A percentile compares a stretch with the other conserved stretches of the same genome.
phyloP scores from a whole-genome alignment of 1,284 basidiomycete species.

The Irpex rosettiformis region DNA sequence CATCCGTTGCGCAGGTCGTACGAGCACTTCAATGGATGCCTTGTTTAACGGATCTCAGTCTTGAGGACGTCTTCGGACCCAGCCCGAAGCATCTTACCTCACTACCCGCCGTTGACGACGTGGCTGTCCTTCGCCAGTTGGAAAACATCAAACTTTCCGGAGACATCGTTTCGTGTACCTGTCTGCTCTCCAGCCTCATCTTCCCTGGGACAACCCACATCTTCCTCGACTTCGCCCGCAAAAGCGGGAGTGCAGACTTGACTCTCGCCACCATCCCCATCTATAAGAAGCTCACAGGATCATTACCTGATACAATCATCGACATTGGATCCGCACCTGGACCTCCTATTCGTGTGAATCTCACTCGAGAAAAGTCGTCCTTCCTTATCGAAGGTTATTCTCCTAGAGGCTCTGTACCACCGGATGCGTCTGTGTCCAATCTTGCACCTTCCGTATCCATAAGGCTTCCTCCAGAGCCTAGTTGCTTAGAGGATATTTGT shows the following conservation, averaged over 20 bases:
- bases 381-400: background rate
- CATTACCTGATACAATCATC: background rate
- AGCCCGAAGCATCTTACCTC: conserved; percentile 1
- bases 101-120: background rate
- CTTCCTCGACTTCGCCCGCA: conserved; percentile 1
- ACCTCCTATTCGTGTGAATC: background rate
- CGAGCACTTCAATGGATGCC: conserved; percentile 7
- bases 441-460: background rate
- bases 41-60: background rate
- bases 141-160: conserved; percentile 5
- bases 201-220: conserved; percentile 3
- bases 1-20: conserved; percentile 3
- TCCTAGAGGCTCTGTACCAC: background rate
- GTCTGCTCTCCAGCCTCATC: conserved; percentile 1
- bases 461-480: background rate
- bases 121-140: background rate
- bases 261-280: background rate
- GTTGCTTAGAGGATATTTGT: background rate
- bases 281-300: background rate
- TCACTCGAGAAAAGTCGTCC: background rate
- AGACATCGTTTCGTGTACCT: conserved; percentile 7
- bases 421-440: background rate
- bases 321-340: background rate
- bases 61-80: conserved; percentile 8
- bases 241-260: background rate